Evolutionary conservation across 441 rosid genomes (phyloP), one percentile per base, ranked within the genome.

Genomic region (Flueggea neowawraea): DNA sequence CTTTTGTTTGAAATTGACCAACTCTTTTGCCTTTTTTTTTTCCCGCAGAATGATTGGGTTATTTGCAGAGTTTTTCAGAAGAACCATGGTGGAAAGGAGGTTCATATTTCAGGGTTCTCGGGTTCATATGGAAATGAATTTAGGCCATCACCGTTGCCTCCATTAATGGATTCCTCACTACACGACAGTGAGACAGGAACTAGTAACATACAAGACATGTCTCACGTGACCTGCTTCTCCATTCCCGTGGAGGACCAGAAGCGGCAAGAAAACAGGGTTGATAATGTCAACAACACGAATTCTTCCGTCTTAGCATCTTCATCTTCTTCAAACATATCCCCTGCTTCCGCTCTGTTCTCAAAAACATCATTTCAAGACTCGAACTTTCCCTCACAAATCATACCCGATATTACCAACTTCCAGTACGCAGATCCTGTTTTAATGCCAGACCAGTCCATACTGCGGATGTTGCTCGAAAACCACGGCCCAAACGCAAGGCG

Each of bases 171-270:
- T 58, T 74, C 83, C 4, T 73, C 92, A 12, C 81, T 76, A 14
- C 45, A 61, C 72, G 73, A 57, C 68, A 67, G 62, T 31, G 53
- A 61, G 11, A 57, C 64, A 31, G 50, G 55, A 69, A 58, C 62
- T 28, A 28, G 54, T 11, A 36, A 36, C 41, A 54, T 1, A 54
- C 32, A 10, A 0, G 69, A 72, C 41, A 31, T 69, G 10, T 73
- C 74, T 22, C 78, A 74, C 79, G 87, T 86, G 84, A 69, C 96
- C 96, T 92, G 98, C 97, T 92, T 92, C 98, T 92, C 98, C 98
- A 84, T 69, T 45, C 62, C 77, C 13, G 58, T 45, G 62, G 82
- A 73, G 61, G 79, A 69, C 61, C 77, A 70, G 61, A 79, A 72
- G 61, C 52, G 51, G 39, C 61, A 68, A 57, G 57, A 66, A 62